Base-by-base conservation (phyloP, 805 yeast species). In the Ogataea degrootiae region DNA sequence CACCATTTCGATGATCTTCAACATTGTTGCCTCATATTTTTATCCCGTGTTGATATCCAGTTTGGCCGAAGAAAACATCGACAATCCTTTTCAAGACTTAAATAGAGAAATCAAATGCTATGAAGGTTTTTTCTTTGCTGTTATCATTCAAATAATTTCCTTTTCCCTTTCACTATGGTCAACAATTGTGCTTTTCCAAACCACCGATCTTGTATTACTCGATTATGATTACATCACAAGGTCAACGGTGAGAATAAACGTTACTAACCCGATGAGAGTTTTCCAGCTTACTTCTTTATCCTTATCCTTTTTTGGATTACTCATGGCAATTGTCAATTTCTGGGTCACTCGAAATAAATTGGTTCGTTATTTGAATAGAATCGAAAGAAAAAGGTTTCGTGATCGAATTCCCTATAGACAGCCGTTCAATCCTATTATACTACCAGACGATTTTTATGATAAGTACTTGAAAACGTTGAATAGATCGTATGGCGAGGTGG, bases 211-310 rank as follows among this genome's bases (percentile, higher is more conserved):
- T 17, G 42, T 37, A 17, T 45, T 48, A 26, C 37, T 50, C 14
- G 56, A 54, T 19, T 48, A 43, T 34, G 55, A 54, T 48, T 51
- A 50, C 22, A n/a, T 37, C 19, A 40, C 47, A 1, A 34, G 54
- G 6, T 17, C 44, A 29, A 42, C 50, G 6, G 46, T 19, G 14
- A 37, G 43, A 17, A 48, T 50, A 9, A 60, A 60, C 41, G 59
- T 57, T 33, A 60, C 62, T 11, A 41, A 43, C 17, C 45, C 51
- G 47, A 48, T 59, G 14, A 43, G 49, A 12, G 49, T 54, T 11
- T 53, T 61, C 41, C 67, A 63, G 46, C 9, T 60, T 6, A 48
- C 58, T 7, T 56, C 64, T 2, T 48, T 63, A 14, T 51, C 53
- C 4, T 29, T 64, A 33, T 45, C 58, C 6, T 15, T 52, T 1